phyloP scores from a whole-genome alignment of 441 rosid species.

The Populus trichocarpa region DNA sequence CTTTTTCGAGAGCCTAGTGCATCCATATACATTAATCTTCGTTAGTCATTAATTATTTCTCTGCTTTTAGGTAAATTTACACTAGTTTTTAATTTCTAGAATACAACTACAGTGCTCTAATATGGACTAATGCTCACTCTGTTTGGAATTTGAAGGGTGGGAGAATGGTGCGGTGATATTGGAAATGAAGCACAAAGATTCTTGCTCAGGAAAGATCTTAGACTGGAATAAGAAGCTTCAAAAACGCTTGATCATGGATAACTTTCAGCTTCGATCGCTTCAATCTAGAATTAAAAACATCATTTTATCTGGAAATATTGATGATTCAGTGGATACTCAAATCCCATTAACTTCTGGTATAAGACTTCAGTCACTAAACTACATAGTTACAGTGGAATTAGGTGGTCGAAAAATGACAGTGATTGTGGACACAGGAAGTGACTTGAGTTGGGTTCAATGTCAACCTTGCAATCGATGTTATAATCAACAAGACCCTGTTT shows the following conservation, averaged over 20 bases:
- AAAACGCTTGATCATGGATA: constrained; percentile 50
- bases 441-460: constrained; percentile 95
- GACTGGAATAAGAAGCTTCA: constrained; percentile 60
- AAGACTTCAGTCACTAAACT: constrained; percentile 64
- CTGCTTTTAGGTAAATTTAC: background rate
- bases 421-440: constrained; percentile 93
- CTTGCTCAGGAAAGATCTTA: constrained; percentile 44
- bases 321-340: constrained; percentile 29
- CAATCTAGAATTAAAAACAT: constrained; percentile 45
- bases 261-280: constrained; percentile 44
- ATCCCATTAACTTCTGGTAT: constrained; percentile 71
- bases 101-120: background rate
- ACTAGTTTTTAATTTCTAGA: no score
- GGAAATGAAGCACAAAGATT: constrained; percentile 70
- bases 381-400: constrained; percentile 60
- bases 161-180: constrained; percentile 53
- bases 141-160: constrained; percentile 29
- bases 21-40: background rate
- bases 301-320: constrained; percentile 13
- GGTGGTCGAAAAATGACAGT: constrained; percentile 59
- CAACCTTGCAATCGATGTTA: constrained; percentile 75
- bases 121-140: background rate
- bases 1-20: background rate
- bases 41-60: background rate
- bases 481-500: constrained; percentile 68